Evolutionary conservation across 495 filamentous ascomycete genomes (phyloP), one percentile per base, ranked within the genome.

Genomic region (Aspergillus conjunctus): DNA sequence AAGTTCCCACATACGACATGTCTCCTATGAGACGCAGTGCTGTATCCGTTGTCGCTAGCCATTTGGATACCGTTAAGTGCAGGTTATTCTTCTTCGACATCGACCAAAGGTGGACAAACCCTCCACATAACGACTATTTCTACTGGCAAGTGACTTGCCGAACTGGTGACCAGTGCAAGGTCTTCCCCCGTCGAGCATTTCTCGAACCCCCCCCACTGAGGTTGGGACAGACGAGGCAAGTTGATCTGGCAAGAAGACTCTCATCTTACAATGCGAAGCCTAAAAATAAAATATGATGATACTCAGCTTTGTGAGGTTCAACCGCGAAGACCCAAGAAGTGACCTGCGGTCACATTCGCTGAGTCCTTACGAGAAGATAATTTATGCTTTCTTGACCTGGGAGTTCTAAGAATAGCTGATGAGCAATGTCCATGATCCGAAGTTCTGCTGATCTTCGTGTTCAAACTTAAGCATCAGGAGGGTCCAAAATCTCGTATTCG

Each of bases 21-120:
- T 30, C 46, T 54, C 15, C 41, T 37, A 26, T 45, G 43, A 32
- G 26, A 60, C 12, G 48, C 48, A 26, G 22, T 54, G 11, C 12
- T 32, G 56, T 54, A 15, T 20, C 46, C 31, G 15, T 34, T 31
- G 20, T 41, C 10, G n/a, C 26, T 18, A 33, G 18, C 58, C 50
- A 60, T 7, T 60, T 52, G 11, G 58, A 45, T 21, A 60, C 48
- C 14, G 44, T 51, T 9, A 59, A 32, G 39, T 41, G 33, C 9
- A 58, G 31, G 7, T 33, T 41, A 17, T 49, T 31, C 22, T 14
- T 4, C 26, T 58, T 31, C 3, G 55, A 31, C 5, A 31, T 59
- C 30, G 56, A 59, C 56, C 46, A 59, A 10, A 30, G 56, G 51
- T 59, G 56, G 20, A 59, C 51, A 30, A 59, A 59, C 4, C 56